Evolutionary conservation across 257 asterid genomes (phyloP).

Genomic region (Solanum habrochaites): DNA sequence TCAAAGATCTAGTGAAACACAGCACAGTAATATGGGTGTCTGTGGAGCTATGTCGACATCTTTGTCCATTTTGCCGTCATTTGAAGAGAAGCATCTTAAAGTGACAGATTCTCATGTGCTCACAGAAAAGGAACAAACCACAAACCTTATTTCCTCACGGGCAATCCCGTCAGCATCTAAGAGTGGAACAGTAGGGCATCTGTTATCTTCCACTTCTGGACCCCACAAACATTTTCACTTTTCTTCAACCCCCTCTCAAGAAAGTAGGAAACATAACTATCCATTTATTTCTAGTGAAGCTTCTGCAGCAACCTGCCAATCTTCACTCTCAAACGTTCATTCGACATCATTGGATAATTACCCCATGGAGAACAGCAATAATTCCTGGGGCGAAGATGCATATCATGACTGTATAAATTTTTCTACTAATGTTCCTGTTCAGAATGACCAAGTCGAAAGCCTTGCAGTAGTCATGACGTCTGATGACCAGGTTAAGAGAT

Average conservation of each 20-base stretch:
- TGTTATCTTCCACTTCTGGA: conserved; percentile 32
- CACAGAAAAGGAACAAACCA: conserved; percentile 27
- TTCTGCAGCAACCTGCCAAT: conserved; percentile 11
- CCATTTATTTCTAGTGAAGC: conserved; percentile 28
- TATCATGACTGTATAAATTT: conserved; percentile 27
- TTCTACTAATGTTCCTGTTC: conserved; percentile 15
- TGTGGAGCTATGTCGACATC: conserved; percentile 37
- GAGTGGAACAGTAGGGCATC: conserved; percentile 26
- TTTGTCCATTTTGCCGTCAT: conserved; percentile 27
- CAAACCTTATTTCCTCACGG: conserved; percentile 14
- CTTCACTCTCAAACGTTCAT: conserved; percentile 15
- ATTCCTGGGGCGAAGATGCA: conserved; percentile 29
- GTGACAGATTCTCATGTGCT: conserved; percentile 33
- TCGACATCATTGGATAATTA: conserved; percentile 17
- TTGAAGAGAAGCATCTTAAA: conserved; percentile 34
- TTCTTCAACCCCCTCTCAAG: conserved; percentile 24
- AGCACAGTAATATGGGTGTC: conserved; percentile 22
- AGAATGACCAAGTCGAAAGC: conserved; percentile 30
- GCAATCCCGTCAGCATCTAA: conserved; percentile 18
- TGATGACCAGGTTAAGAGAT: conserved; percentile 27
- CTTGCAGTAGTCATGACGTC: conserved; percentile 18
- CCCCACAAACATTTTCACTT: conserved; percentile 10
- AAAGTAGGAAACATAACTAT: conserved; percentile 5
- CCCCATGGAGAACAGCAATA: conserved; percentile 7
- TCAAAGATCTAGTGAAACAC: conserved; percentile 34